Evolutionary conservation across 352 stramenopile genomes (phyloP).

Genomic region (Pythium myriotylum): DNA sequence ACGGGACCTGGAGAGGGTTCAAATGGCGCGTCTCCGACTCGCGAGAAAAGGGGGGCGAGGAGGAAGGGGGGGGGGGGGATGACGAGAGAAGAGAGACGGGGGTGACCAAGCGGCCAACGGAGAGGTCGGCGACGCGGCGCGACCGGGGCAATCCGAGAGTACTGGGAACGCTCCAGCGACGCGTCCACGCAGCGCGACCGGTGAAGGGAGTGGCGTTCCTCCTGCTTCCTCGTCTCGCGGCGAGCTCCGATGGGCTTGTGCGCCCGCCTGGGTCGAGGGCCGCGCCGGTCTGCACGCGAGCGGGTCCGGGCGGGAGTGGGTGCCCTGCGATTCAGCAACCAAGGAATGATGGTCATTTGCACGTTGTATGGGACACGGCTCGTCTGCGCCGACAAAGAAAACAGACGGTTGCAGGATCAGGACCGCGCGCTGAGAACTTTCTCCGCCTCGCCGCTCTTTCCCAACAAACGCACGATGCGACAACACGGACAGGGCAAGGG

Average conservation of each 20-base stretch:
- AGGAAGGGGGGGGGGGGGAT: not conserved
- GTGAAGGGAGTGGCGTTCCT: conserved; percentile 17
- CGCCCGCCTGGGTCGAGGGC: not conserved
- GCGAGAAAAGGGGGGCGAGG: conserved; percentile 1
- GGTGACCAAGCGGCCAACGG: conserved; percentile 8
- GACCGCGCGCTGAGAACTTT: conserved; percentile 11
- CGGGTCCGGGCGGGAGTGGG: not conserved
- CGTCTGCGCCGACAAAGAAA: not conserved
- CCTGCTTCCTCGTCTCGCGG: conserved; percentile 5
- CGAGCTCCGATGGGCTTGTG: conserved; percentile 16
- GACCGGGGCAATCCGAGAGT: not conserved
- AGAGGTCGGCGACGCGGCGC: not conserved
- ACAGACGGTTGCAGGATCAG: conserved; percentile 4
- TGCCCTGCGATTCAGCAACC: conserved; percentile 7
- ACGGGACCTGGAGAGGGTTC: not conserved
- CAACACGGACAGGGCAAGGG: conserved; percentile 8
- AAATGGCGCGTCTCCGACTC: not conserved
- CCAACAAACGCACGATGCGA: conserved; percentile 1
- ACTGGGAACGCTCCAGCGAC: not conserved
- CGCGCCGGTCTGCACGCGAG: not conserved
- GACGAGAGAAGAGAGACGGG: not conserved
- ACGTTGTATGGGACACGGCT: not conserved
- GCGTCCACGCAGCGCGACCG: conserved; percentile 6
- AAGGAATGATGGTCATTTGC: conserved; percentile 8
- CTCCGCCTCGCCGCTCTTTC: conserved; percentile 4